These are phyloP conservation scores for Penicillium flavigenum DNA, from an alignment of 495 filamentous ascomycete species.

Conservation along the genomic window DNA sequence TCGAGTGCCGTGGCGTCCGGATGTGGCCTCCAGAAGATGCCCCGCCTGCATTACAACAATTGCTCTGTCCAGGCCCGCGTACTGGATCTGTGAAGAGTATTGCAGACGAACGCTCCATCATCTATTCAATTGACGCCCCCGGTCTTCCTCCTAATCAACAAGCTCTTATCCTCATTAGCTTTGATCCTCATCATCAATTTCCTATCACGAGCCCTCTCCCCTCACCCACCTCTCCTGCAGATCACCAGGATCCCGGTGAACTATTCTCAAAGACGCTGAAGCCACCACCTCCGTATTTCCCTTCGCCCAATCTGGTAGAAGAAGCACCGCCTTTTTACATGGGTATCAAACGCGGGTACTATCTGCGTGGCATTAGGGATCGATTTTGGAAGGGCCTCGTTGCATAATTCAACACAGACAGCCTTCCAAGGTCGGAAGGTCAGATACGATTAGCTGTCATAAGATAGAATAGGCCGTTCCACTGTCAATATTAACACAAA, in stretches of 20 bases:
- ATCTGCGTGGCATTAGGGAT: conserved; percentile 30
- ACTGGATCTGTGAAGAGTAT: conserved; percentile 49
- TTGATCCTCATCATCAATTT: conserved; percentile 56
- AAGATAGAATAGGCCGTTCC: neutral
- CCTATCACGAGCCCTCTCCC: conserved; percentile 23
- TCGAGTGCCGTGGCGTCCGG: conserved; percentile 48
- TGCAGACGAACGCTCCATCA: conserved; percentile 60
- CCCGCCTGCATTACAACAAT: conserved; percentile 44
- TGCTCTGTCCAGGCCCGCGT: conserved; percentile 58
- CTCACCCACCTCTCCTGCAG: neutral
- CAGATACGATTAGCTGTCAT: neutral
- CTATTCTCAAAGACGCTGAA: neutral
- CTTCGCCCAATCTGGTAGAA: conserved; percentile 15
- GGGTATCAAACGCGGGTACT: conserved; percentile 38
- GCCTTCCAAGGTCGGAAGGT: too few relatives aligned
- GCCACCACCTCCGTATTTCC: neutral
- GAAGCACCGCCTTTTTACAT: conserved; percentile 39
- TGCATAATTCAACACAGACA: neutral
- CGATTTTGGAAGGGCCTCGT: neutral
- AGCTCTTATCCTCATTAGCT: conserved; percentile 61
- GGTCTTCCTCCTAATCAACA: conserved; percentile 40
- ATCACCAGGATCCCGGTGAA: conserved; percentile 1
- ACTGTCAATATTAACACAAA: neutral
- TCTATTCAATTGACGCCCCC: conserved; percentile 55
- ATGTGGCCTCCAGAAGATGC: conserved; percentile 61